Evolutionary conservation across 768 basidiomycete genomes (phyloP).

Genomic region (Termitomyces sp.): DNA sequence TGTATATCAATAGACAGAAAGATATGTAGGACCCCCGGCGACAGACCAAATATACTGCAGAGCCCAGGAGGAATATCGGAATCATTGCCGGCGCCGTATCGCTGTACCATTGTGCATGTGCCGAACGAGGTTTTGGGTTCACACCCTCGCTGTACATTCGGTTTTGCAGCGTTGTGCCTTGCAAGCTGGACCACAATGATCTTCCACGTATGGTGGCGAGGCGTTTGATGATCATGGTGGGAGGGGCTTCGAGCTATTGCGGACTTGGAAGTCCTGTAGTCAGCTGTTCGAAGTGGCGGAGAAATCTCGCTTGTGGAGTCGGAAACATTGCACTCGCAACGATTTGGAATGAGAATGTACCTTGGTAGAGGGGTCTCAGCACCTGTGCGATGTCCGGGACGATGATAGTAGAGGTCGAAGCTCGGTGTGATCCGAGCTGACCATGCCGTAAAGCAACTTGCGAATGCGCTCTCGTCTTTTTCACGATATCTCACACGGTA

Average conservation of each 20-base stretch:
- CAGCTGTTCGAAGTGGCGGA: slow-evolving; percentile 11
- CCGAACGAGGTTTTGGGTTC: slow-evolving; percentile 26
- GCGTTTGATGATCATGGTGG: slow-evolving; percentile 11
- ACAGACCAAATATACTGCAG: slow-evolving; percentile 69
- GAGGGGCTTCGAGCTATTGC: slow-evolving; percentile 1
- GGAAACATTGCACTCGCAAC: background rate
- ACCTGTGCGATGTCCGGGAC: background rate
- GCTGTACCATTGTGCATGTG: slow-evolving; percentile 64
- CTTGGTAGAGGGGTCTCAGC: background rate
- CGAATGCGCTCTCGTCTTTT: background rate
- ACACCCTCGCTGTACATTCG: slow-evolving; percentile 13
- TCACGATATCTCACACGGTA: background rate
- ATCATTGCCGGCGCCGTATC: slow-evolving; percentile 71
- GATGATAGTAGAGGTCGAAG: background rate
- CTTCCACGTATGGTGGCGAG: slow-evolving; percentile 11
- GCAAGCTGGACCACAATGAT: slow-evolving; percentile 1
- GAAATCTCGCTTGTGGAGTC: slow-evolving; percentile 8
- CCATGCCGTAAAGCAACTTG: background rate
- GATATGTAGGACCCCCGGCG: background rate
- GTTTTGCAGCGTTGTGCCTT: slow-evolving; percentile 7
- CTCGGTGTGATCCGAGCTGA: background rate
- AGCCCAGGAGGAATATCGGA: slow-evolving; percentile 71
- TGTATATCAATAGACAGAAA: background rate
- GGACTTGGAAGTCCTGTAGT: background rate
- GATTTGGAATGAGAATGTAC: background rate